Conservation (phyloP, 2,329 filamentous ascomycete species). For the Alternaria arborescens region DNA sequence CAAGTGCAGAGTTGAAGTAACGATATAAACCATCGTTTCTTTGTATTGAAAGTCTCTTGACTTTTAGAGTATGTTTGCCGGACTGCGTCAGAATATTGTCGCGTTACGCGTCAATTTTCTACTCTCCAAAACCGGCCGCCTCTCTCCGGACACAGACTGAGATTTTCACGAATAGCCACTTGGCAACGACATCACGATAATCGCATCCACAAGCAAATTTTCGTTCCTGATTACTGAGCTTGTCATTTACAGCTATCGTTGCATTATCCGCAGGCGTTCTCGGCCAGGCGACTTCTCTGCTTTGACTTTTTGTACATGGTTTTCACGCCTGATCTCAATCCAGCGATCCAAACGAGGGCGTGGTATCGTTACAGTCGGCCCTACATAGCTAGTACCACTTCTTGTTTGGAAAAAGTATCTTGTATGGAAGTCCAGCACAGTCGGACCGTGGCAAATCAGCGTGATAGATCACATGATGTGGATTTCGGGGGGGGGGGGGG, state of each 20-base stretch:
- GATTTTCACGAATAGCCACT: not conserved
- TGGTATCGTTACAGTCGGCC: not conserved
- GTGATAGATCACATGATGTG: not conserved
- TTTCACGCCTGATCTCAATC: not conserved
- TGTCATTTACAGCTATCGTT: not conserved
- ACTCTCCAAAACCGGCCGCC: not conserved
- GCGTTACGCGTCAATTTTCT: not conserved
- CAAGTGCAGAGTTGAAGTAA: not conserved
- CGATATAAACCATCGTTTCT: not conserved
- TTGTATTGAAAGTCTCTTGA: fast-evolving
- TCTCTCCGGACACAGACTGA: not conserved
- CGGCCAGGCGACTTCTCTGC: not conserved
- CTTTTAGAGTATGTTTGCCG: not conserved
- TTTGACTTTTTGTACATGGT: not conserved
- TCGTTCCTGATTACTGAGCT: not conserved
- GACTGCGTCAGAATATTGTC: not conserved
- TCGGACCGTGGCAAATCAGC: not conserved
- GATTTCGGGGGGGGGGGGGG: no score
- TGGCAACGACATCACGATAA: not conserved
- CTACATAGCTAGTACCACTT: not conserved
- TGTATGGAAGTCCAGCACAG: not conserved
- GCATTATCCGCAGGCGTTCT: not conserved
- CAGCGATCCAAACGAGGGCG: not conserved
- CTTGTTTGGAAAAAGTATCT: not conserved
- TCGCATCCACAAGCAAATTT: not conserved